phyloP scores from a whole-genome alignment of 495 filamentous ascomycete genomes.

The Halenospora varia region DNA sequence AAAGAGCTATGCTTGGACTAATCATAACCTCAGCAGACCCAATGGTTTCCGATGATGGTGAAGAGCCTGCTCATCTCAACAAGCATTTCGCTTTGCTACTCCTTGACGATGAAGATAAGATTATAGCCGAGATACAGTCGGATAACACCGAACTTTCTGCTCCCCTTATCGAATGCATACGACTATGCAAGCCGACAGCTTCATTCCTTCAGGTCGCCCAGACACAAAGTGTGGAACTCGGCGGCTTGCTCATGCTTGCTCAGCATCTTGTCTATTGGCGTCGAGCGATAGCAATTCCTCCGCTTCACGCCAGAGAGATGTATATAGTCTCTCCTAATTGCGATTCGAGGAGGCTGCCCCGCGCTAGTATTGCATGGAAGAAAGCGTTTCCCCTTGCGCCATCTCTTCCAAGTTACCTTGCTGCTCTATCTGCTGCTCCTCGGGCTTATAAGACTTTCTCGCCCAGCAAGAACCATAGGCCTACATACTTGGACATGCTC shows the following conservation, averaged over 20 bases:
- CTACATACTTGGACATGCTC: slow-evolving; percentile 81
- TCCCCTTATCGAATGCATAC: slow-evolving; percentile 77
- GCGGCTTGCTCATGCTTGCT: slow-evolving; percentile 78
- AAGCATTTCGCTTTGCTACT: slow-evolving; percentile 85
- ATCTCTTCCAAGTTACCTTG: slow-evolving; percentile 77
- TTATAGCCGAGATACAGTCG: slow-evolving; percentile 77
- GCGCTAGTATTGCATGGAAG: slow-evolving; percentile 69
- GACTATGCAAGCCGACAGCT: slow-evolving; percentile 75
- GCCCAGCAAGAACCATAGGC: slow-evolving; percentile 84
- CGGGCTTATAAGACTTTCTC: slow-evolving; percentile 76
- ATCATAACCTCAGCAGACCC: slow-evolving; percentile 83
- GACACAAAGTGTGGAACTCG: slow-evolving; percentile 64
- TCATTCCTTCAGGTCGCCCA: slow-evolving; percentile 68
- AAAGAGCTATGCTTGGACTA: slow-evolving; percentile 64
- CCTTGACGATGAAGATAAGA: slow-evolving; percentile 76
- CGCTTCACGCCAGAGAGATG: slow-evolving; percentile 83
- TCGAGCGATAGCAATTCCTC: slow-evolving; percentile 85
- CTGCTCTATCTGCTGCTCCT: slow-evolving; percentile 68
- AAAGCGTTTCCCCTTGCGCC: slow-evolving; percentile 76
- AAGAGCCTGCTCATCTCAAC: slow-evolving; percentile 58
- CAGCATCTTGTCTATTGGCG: slow-evolving; percentile 95
- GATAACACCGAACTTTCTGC: slow-evolving; percentile 68
- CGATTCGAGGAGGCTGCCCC: slow-evolving; percentile 66
- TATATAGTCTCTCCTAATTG: slow-evolving; percentile 93
- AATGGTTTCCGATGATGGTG: slow-evolving; percentile 61